Evolutionary conservation across 768 basidiomycete species (phyloP).

Genomic region (Ramaria rubella): DNA sequence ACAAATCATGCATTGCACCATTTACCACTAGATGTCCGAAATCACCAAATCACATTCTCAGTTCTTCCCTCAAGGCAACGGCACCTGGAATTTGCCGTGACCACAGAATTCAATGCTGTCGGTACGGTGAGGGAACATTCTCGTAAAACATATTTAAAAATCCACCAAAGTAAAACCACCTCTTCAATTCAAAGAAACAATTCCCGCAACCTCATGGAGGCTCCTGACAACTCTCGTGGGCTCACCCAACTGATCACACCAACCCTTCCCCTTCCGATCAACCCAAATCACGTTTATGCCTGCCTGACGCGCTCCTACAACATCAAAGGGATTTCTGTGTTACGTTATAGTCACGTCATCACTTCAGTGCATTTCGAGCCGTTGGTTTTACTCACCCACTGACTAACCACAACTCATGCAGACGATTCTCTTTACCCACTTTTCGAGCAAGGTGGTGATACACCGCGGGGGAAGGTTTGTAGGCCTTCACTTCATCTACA

Average conservation of each 20-base stretch:
- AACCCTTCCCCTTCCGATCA: constrained; percentile 20
- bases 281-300: constrained; percentile 26
- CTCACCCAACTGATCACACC: constrained; percentile 18
- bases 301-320: constrained; percentile 21
- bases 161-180: too few species aligned
- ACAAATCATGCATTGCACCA: too few species aligned
- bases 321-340: constrained; percentile 27
- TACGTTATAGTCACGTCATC: background rate
- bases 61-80: too few species aligned
- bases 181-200: too few species aligned
- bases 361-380: background rate
- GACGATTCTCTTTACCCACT: constrained; percentile 13
- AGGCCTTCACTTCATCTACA: constrained; percentile 18
- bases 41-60: too few species aligned
- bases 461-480: constrained; percentile 22
- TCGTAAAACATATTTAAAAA: too few species aligned
- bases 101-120: too few species aligned
- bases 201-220: constrained; percentile 15
- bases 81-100: too few species aligned
- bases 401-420: constrained; percentile 23
- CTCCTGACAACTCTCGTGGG: constrained; percentile 15
- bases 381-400: constrained; percentile 21
- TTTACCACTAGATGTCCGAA: too few species aligned
- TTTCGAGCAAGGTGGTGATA: constrained; percentile 19
- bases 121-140: too few species aligned